phyloP scores from a whole-genome alignment of 2,329 filamentous ascomycete species.

The Fusarium robinianum region DNA sequence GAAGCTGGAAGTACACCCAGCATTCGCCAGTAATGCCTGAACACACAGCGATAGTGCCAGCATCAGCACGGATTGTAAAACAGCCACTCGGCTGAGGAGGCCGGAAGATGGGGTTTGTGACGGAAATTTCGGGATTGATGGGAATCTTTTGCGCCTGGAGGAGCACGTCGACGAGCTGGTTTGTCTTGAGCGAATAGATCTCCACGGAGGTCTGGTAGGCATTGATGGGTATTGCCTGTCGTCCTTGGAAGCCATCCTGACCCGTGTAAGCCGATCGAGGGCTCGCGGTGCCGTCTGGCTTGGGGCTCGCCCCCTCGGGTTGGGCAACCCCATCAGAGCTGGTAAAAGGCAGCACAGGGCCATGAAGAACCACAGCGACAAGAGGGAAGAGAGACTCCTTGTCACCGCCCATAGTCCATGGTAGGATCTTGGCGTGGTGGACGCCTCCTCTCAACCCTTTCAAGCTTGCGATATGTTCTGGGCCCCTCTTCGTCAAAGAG shows the following conservation, averaged over 20 bases:
- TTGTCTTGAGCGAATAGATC: slow-evolving; percentile 82
- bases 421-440: slow-evolving; percentile 79
- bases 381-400: slow-evolving; percentile 67
- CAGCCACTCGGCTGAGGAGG: slow-evolving; percentile 73
- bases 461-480: slow-evolving; percentile 71
- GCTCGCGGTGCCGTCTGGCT: slow-evolving; percentile 49
- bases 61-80: slow-evolving; percentile 73
- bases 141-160: slow-evolving; percentile 69
- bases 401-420: slow-evolving; percentile 64
- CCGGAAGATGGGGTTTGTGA: slow-evolving; percentile 66
- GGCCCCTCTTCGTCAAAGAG: slow-evolving; percentile 70
- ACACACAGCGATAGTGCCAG: slow-evolving; percentile 71
- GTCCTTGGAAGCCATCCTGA: slow-evolving; percentile 44
- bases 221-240: slow-evolving; percentile 50
- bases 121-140: slow-evolving; percentile 57
- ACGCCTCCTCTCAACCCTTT: slow-evolving; percentile 81
- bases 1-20: slow-evolving; percentile 69
- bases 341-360: slow-evolving; percentile 62
- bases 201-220: slow-evolving; percentile 87
- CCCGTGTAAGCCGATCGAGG: slow-evolving; percentile 47
- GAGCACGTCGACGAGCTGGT: slow-evolving; percentile 71
- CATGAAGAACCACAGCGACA: slow-evolving; percentile 79
- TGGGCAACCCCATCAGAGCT: slow-evolving; percentile 44
- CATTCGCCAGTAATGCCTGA: slow-evolving; percentile 87
- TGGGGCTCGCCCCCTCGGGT: slow-evolving; percentile 46